Conservation (phyloP, 768 basidiomycete genomes). For the Suillus spraguei region DNA sequence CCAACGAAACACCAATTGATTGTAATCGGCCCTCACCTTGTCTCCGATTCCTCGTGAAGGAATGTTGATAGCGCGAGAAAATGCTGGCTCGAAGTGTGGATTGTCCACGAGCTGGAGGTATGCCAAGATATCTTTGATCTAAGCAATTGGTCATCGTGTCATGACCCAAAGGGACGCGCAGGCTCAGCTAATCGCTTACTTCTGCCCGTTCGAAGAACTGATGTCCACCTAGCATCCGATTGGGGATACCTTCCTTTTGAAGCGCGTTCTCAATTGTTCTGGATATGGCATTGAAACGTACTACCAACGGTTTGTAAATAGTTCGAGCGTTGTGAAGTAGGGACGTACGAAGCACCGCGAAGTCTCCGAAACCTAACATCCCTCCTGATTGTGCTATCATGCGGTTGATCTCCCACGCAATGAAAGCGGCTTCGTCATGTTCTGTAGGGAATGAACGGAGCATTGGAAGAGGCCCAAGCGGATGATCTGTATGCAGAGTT, state of each 20-base stretch:
- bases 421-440: slow-evolving; percentile 66
- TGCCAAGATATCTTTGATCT: slow-evolving; percentile 82
- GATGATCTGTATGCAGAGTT: slow-evolving; percentile 69
- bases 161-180: not conserved
- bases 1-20: not conserved
- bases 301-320: slow-evolving; percentile 37
- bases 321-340: slow-evolving; percentile 5
- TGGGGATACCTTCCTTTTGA: slow-evolving; percentile 79
- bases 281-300: slow-evolving; percentile 82
- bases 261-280: slow-evolving; percentile 74
- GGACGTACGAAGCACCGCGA: slow-evolving; percentile 76
- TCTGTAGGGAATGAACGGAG: slow-evolving; percentile 56
- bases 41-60: slow-evolving; percentile 77
- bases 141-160: not conserved
- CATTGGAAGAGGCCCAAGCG: slow-evolving; percentile 59
- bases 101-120: slow-evolving; percentile 87
- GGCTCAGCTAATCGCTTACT: slow-evolving; percentile 37
- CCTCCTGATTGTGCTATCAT: slow-evolving; percentile 76
- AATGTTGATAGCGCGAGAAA: slow-evolving; percentile 70
- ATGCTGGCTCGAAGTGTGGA: slow-evolving; percentile 63
- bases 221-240: slow-evolving; percentile 74
- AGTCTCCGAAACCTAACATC: slow-evolving; percentile 70
- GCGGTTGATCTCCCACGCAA: slow-evolving; percentile 79
- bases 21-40: slow-evolving; percentile 49
- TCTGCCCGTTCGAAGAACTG: slow-evolving; percentile 88